Percentiles rank a stretch among this genome's conserved stretches.
Conservation (phyloP, 176 grass and related monocot species). For the Carex myosuroides region DNA sequence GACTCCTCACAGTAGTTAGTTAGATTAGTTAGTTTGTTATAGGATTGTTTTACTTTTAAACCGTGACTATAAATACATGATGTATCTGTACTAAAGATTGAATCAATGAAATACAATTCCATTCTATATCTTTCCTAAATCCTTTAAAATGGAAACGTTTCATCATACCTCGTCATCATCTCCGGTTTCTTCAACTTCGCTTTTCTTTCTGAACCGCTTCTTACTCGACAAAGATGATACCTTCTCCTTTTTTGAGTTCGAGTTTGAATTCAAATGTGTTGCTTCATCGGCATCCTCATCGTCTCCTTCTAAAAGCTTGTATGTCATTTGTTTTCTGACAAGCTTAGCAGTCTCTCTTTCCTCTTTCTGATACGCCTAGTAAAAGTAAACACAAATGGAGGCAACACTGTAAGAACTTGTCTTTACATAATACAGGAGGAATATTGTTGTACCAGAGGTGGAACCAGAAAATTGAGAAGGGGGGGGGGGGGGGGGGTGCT, state of each 20-base stretch:
- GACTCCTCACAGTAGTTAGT: no score
- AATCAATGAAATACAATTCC: no score
- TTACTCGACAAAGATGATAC: constrained; percentile 34
- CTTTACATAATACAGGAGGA: not conserved
- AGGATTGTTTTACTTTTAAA: no score
- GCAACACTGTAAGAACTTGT: not conserved
- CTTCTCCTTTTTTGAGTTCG: constrained; percentile 8
- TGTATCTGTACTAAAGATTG: no score
- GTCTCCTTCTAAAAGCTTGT: constrained; percentile 52
- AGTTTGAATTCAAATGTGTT: constrained; percentile 3
- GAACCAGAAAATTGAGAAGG: no score
- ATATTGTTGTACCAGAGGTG: not conserved
- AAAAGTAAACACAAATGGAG: constrained; percentile 5
- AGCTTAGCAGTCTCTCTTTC: constrained; percentile 70
- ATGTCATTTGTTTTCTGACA: constrained; percentile 67
- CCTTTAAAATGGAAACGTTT: not conserved
- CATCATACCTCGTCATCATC: constrained; percentile 47
- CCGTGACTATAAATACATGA: no score
- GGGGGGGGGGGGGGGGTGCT: no score
- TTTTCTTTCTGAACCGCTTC: constrained; percentile 78
- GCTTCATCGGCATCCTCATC: constrained; percentile 40
- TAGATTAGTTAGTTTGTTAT: no score
- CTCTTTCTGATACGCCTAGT: constrained; percentile 60
- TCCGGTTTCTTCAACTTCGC: constrained; percentile 35
- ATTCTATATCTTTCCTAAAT: no score